Conservation (phyloP, 768 basidiomycete genomes). For the Suillus alpinus region DNA sequence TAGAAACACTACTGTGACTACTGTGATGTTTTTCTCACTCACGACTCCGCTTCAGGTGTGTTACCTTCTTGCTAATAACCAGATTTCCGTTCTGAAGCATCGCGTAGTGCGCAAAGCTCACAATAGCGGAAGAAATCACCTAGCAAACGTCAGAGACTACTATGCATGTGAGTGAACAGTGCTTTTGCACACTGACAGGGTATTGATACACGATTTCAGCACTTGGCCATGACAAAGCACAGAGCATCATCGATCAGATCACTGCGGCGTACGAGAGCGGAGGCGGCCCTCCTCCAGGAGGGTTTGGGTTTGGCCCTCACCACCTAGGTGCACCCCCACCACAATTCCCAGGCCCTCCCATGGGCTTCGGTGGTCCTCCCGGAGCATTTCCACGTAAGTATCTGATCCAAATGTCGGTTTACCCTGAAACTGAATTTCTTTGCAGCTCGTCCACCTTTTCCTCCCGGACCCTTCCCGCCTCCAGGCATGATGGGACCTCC, state of each 20-base stretch:
- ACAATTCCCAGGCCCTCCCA: conserved; percentile 51
- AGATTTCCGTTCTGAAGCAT: conserved; percentile 10
- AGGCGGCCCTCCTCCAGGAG: conserved; percentile 82
- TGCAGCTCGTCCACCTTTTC: conserved; percentile 66
- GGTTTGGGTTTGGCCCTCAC: conserved; percentile 83
- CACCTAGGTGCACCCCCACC: conserved; percentile 60
- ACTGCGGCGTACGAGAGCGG: conserved; percentile 88
- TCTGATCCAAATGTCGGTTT: not conserved
- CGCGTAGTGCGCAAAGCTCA: conserved; percentile 90
- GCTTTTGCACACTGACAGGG: not conserved
- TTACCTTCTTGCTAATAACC: conserved; percentile 3
- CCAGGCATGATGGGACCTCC: conserved; percentile 47
- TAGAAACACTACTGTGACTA: conserved; percentile 95
- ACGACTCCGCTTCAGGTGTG: conserved; percentile 89
- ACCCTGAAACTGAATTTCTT: conserved; percentile 10
- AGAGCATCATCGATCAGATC: conserved; percentile 98
- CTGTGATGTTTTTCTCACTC: conserved; percentile 91
- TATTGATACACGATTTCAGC: conserved; percentile 40
- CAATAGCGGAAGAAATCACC: conserved; percentile 95
- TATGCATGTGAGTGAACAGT: conserved; percentile 71
- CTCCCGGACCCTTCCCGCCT: conserved; percentile 52
- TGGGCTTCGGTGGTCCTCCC: conserved; percentile 53
- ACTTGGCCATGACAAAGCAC: conserved; percentile 94
- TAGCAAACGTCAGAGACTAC: conserved; percentile 95
- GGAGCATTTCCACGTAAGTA: conserved; percentile 16